These are phyloP conservation scores for Diospyros kaki DNA, from an alignment of 148 eudicot genomes.

Conservation along the genomic window DNA sequence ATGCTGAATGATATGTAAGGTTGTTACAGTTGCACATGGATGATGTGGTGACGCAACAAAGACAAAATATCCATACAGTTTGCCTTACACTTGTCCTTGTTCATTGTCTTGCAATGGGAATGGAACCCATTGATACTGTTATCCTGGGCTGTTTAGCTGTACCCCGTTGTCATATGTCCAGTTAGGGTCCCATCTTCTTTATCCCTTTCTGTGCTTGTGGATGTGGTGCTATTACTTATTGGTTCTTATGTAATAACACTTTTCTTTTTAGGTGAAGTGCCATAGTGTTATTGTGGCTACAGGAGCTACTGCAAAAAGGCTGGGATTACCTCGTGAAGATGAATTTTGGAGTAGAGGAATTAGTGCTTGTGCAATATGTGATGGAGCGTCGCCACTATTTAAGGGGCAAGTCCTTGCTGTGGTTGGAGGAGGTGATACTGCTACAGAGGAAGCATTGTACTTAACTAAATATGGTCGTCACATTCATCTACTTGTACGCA, in stretches of 20 bases:
- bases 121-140: too few species aligned
- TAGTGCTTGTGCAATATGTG: conserved; percentile 99
- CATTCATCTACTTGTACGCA: conserved; percentile 94
- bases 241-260: conserved; percentile 3
- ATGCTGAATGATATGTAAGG: too few species aligned
- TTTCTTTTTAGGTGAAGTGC: conserved; percentile 69
- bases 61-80: too few species aligned
- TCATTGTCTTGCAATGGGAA: too few species aligned
- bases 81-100: too few species aligned
- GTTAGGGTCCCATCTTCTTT: background rate
- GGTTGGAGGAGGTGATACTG: conserved; percentile 99
- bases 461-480: conserved; percentile 95
- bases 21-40: too few species aligned
- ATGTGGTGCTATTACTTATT: background rate
- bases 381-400: conserved; percentile 96
- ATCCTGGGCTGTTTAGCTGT: background rate
- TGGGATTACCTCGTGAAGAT: conserved; percentile 83
- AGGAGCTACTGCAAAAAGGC: conserved; percentile 91
- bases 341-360: conserved; percentile 99
- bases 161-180: background rate
- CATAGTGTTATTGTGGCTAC: conserved; percentile 83
- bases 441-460: conserved; percentile 97
- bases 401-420: conserved; percentile 99
- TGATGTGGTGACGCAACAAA: too few species aligned
- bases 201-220: background rate